Percentiles rank a stretch among this genome's conserved stretches.
Evolutionary conservation across 257 asterid species (phyloP).

Genomic region (Penstemon newberryi): DNA sequence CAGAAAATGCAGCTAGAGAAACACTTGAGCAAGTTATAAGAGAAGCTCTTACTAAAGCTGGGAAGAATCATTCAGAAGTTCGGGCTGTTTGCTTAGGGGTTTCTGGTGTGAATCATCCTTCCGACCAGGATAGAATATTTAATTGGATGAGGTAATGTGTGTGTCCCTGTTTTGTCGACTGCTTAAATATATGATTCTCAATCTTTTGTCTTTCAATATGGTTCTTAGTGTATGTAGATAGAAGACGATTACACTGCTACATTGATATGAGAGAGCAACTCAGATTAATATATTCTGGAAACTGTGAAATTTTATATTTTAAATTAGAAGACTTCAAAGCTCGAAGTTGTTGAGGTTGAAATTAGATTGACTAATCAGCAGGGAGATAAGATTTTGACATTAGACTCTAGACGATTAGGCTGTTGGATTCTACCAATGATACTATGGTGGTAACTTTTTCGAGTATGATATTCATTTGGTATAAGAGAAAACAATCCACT

Average conservation of each 20-base stretch:
- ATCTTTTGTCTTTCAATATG: neutral
- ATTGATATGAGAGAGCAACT: conserved; percentile 12
- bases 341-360: neutral
- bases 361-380: neutral
- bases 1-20: conserved; percentile 76
- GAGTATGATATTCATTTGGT: neutral
- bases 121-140: conserved; percentile 70
- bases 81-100: conserved; percentile 86
- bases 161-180: conserved; percentile 17
- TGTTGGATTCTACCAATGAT: conserved; percentile 14
- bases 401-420: neutral
- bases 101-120: conserved; percentile 90
- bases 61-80: conserved; percentile 64
- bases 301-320: neutral
- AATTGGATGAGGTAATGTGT: conserved; percentile 76
- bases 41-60: conserved; percentile 72
- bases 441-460: neutral
- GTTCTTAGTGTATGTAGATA: conserved; percentile 1
- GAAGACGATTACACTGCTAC: conserved; percentile 1
- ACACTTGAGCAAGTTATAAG: conserved; percentile 69
- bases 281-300: conserved; percentile 1
- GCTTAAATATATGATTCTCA: conserved; percentile 18
- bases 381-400: neutral
- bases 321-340: too few relatives aligned
- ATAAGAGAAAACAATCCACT: neutral